Conservation (phyloP, 2,329 filamentous ascomycete genomes). For the Ophiostoma sp. region DNA sequence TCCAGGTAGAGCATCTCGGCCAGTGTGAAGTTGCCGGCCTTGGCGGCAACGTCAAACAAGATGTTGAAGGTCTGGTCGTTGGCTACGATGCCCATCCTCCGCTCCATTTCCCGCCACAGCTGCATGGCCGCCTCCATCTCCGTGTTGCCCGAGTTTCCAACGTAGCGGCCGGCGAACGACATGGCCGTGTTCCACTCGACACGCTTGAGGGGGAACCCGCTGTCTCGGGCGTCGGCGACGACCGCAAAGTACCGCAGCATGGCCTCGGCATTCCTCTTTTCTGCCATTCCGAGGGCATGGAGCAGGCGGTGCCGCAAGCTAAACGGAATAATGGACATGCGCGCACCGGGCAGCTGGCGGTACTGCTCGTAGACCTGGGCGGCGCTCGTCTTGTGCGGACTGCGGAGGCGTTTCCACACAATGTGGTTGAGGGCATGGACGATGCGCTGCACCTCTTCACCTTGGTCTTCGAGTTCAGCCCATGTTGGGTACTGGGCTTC, state of each 20-base stretch:
- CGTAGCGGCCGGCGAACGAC: conserved; percentile 69
- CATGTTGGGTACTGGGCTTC: conserved; percentile 45
- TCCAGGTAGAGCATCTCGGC: conserved; percentile 81
- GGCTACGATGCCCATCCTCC: conserved; percentile 55
- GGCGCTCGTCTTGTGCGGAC: conserved; percentile 38
- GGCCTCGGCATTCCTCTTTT: conserved; percentile 49
- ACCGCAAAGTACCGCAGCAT: conserved; percentile 81
- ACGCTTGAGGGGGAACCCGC: conserved; percentile 61
- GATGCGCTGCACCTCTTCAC: conserved; percentile 34
- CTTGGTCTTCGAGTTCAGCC: conserved; percentile 37
- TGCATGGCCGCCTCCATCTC: conserved; percentile 65
- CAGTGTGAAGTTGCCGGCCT: conserved; percentile 74
- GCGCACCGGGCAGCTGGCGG: conserved; percentile 45
- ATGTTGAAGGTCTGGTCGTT: conserved; percentile 88
- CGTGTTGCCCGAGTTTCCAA: conserved; percentile 50
- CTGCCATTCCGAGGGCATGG: conserved; percentile 60
- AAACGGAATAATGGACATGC: conserved; percentile 46
- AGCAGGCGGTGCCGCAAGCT: conserved; percentile 58
- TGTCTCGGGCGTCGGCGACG: conserved; percentile 73
- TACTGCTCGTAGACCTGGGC: conserved; percentile 48
- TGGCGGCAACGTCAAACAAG: conserved; percentile 81
- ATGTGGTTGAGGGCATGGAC: conserved; percentile 39
- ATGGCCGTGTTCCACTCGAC: conserved; percentile 82
- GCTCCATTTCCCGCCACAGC: conserved; percentile 88
- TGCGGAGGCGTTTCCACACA: conserved; percentile 40